phyloP scores from a whole-genome alignment of 75 land plant genomes.

The Cryptomeria japonica region DNA sequence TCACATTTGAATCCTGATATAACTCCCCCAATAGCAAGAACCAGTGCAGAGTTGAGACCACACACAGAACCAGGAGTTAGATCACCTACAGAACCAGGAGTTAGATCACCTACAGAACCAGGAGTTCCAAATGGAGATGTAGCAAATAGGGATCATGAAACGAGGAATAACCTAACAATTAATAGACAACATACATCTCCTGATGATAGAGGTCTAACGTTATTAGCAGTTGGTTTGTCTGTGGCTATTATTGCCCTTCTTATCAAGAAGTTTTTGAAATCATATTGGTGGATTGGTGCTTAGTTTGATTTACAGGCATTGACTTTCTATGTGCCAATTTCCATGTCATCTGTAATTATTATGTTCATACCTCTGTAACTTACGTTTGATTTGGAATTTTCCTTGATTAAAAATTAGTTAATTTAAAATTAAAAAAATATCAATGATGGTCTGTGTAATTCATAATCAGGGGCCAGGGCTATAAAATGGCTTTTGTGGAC shows the following conservation, averaged over 20 bases:
- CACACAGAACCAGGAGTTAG: neutral
- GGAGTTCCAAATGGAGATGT: neutral
- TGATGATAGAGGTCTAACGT: constrained; percentile 51
- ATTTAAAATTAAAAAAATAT: neutral
- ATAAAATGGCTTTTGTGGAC: neutral
- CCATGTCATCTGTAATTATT: neutral
- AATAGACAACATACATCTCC: constrained; percentile 27
- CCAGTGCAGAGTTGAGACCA: neutral
- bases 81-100: neutral
- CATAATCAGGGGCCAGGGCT: neutral
- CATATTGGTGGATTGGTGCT: constrained; percentile 23
- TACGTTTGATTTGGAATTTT: neutral
- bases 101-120: neutral
- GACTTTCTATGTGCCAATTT: neutral
- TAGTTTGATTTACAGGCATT: constrained; percentile 2
- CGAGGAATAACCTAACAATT: constrained; percentile 7
- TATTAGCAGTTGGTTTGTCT: constrained; percentile 55
- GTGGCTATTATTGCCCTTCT: constrained; percentile 61
- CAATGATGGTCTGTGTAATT: neutral
- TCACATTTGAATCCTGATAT: constrained; percentile 6
- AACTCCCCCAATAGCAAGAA: neutral
- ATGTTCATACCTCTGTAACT: neutral
- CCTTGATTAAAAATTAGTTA: neutral
- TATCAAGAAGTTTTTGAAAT: constrained; percentile 48
- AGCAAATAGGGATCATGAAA: constrained; percentile 11